A percentile compares a stretch with the other conserved stretches of the same genome.
Evolutionary conservation across 2,329 filamentous ascomycete species (phyloP).

Genomic region (Penicillium paneum): DNA sequence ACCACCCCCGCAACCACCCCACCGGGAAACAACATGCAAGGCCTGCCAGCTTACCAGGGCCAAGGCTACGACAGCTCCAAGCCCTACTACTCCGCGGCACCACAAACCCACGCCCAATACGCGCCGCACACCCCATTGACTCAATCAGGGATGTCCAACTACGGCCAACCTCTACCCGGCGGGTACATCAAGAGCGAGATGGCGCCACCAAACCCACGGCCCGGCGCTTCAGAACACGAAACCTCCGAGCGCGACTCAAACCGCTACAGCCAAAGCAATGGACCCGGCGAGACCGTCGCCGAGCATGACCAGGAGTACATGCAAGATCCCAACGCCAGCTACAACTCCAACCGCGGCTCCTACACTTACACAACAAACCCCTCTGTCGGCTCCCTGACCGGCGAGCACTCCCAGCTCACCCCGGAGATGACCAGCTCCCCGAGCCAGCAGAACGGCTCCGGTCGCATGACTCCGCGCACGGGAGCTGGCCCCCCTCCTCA

Average conservation of each 20-base stretch:
- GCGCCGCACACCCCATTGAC: constrained; percentile 58
- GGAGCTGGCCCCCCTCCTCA: constrained; percentile 68
- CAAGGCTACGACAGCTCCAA: constrained; percentile 74
- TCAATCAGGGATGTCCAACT: constrained; percentile 67
- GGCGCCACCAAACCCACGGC: constrained; percentile 69
- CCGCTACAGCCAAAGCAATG: constrained; percentile 58
- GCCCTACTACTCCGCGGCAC: constrained; percentile 71
- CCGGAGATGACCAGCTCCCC: constrained; percentile 82
- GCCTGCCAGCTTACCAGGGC: constrained; percentile 73
- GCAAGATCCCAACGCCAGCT: constrained; percentile 69
- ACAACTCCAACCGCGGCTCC: constrained; percentile 67
- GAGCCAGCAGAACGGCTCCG: constrained; percentile 70
- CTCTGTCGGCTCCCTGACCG: constrained; percentile 62
- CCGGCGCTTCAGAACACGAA: constrained; percentile 58
- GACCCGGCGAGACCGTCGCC: constrained; percentile 64
- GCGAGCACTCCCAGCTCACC: constrained; percentile 72
- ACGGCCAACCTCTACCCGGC: constrained; percentile 52
- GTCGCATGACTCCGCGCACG: constrained; percentile 80
- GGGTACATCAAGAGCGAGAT: constrained; percentile 82
- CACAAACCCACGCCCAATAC: constrained; percentile 67
- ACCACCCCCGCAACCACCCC: constrained; percentile 89
- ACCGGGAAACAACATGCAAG: constrained; percentile 71
- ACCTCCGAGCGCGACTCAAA: constrained; percentile 67
- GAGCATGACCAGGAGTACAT: constrained; percentile 77
- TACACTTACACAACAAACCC: constrained; percentile 73